Conservation (phyloP, 306 rosid species). For the Castanea sativa region DNA sequence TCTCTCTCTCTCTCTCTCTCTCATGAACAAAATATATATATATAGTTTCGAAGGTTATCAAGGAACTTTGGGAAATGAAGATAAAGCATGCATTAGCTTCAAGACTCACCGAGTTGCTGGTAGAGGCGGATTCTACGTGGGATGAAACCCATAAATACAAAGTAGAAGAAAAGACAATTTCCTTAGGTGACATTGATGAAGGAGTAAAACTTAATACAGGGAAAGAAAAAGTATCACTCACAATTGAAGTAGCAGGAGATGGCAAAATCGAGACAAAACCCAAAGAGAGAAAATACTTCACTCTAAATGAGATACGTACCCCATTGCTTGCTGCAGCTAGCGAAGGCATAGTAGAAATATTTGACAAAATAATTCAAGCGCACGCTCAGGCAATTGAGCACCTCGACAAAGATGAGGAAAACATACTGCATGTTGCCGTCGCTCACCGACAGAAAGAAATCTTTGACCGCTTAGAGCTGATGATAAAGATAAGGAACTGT, state of each 20-base stretch:
- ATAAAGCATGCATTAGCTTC: neutral
- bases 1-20: neutral
- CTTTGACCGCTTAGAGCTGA: neutral
- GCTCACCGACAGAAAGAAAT: conserved; percentile 28
- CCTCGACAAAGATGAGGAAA: neutral
- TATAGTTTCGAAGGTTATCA: neutral
- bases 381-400: conserved; percentile 22
- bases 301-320: neutral
- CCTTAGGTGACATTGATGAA: neutral
- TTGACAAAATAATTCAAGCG: conserved; percentile 19
- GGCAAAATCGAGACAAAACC: neutral
- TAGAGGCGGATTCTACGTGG: neutral
- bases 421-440: conserved; percentile 25
- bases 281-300: too few species aligned
- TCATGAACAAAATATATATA: neutral
- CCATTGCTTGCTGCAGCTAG: conserved; percentile 48
- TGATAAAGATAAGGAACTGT: neutral
- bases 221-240: too few species aligned
- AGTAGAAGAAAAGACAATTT: neutral
- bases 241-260: too few species aligned
- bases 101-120: neutral
- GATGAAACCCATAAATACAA: neutral
- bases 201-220: too few species aligned
- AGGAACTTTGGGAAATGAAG: neutral
- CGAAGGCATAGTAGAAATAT: conserved; percentile 41